Evolutionary conservation across 2,329 filamentous ascomycete species (phyloP), one percentile per base, ranked within the genome.

Genomic region (Rhinocladiella similis): DNA sequence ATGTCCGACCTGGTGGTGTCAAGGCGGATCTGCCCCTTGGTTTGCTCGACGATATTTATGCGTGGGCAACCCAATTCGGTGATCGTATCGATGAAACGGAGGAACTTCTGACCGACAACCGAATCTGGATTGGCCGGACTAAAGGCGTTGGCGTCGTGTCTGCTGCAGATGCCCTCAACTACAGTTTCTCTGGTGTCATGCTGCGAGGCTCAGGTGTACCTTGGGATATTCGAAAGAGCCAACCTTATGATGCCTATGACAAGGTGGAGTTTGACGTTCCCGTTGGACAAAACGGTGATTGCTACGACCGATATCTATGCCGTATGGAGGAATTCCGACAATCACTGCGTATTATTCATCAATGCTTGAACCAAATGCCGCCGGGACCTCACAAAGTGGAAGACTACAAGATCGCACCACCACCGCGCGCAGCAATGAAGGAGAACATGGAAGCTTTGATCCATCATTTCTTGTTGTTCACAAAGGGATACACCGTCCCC

Each of bases 391-490:
- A 97, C 71, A 89, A 93, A 66, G 91, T 97, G 41, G 94, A 99
- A 77, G 94, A 99, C 77, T 99, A 97, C 86, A 99, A 99, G 85
- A 85, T 99, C 69, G 89, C 90, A 2, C 94, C 94, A 19, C 94
- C 94, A 61, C 95, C 94, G n/a, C 87, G 94, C 70, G 83, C 90
- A 43, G 94, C 94, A 70, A 99, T 99, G 94, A 99, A 99, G 84
- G 94, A 99, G 85, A 99, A 99, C 81, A 99, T 99, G 95, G 94
- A 99, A 80, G 92, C 94, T 38, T 84, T 99, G 42, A 99, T 99
- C 72, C 94, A 99, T 80, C 94, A 99, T 81, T 99, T 99, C 83
- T 79, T 99, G 65, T 86, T 99, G 52, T 99, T 93, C 81, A 97
- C 92, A 75, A 99, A 99, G 84, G 94, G 94, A 57, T 99, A 99